Conservation (phyloP, 345 rosid species). For the Zanthoxylum bungeanum region DNA sequence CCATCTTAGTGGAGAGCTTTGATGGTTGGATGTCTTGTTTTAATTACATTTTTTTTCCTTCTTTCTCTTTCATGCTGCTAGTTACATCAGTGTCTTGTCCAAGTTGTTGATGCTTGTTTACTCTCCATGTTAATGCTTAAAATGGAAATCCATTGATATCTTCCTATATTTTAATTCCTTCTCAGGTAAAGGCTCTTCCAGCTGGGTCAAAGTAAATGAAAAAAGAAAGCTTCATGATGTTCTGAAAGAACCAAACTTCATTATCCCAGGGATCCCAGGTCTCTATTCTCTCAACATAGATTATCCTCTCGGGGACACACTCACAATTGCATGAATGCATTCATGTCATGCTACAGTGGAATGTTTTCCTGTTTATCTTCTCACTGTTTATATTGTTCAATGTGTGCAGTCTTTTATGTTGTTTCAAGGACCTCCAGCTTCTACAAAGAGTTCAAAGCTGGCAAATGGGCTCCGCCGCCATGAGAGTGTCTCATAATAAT, state of each 20-base stretch:
- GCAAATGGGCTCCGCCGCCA: conserved; percentile 54
- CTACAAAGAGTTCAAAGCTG: conserved; percentile 58
- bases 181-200: conserved; percentile 38
- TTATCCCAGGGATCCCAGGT: conserved; percentile 85
- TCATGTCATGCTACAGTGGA: neutral
- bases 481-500: neutral
- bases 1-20: neutral
- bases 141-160: neutral
- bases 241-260: conserved; percentile 54
- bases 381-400: neutral
- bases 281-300: neutral
- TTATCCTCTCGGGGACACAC: neutral
- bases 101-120: neutral
- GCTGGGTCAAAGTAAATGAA: conserved; percentile 76
- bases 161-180: neutral
- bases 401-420: conserved; percentile 56
- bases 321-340: neutral
- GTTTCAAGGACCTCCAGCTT: conserved; percentile 68
- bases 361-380: neutral
- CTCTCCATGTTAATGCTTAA: neutral
- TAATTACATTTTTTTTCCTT: neutral
- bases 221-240: conserved; percentile 60
- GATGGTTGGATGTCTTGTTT: neutral
- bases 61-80: neutral
- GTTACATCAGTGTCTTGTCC: neutral